Base-by-base conservation (phyloP, 768 basidiomycete genomes). In the Leccinum subgranulosum region DNA sequence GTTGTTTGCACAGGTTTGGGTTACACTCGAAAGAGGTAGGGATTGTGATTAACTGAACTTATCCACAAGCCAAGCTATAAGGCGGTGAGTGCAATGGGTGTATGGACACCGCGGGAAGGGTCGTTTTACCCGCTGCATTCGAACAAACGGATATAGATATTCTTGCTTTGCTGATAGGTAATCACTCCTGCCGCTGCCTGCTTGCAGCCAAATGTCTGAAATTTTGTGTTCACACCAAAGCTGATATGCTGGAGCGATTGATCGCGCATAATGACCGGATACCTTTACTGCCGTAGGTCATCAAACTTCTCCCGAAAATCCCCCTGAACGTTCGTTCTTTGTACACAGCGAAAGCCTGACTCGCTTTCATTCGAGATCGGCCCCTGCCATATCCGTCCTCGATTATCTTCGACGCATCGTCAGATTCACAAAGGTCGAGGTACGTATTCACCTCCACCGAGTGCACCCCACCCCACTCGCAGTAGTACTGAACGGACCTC, bases 201-300 rank as follows among this genome's bases (percentile, higher is more conserved):
- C 31, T 4, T 67, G 64, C 56, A 55, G 46, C 41, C 55, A 59
- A 56, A 55, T 34, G 55, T 62, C 55, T 65, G 33, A 59, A 62
- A 17, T 3, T 43, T 43, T 43, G 41, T 43, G 39, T 68, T 60
- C 57, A 55, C 49, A 48, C 61, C 72, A 28, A 72, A 95, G 94
- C 93, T 66, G 91, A 95, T 75, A 98, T 98, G 95, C 84, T 99
- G 65, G 85, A 94, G 69, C 90, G 94, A 61, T 79, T 99, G 67
- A 94, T 97, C 75, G 79, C 82, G 54, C 93, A 97, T 83, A 99
- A 99, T 80, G 96, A 99, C 79, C 85, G 84, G 70, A 94, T 99
- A 73, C 90, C 93, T 56, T 79, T 98, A 61, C 85, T 86, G 39
- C 88, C 93, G 84, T 93, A 48, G 58, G 56, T 31, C 39, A 25